These are phyloP conservation scores for Phlyctochytrium arcticum DNA, from an alignment of 192 early-diverging fungal species.

Conservation along the genomic window DNA sequence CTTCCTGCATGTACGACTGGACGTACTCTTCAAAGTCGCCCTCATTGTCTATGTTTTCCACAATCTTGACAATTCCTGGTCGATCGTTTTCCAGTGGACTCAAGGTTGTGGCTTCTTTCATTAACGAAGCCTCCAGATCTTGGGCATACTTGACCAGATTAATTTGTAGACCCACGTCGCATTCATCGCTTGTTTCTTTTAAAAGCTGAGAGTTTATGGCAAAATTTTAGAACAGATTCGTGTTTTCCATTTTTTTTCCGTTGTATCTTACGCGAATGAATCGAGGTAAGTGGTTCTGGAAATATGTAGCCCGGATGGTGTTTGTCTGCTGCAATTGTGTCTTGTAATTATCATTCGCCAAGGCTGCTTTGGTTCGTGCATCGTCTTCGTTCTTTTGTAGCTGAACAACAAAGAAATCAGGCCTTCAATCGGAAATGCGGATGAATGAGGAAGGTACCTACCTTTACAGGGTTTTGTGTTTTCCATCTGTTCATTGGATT, in stretches of 20 bases:
- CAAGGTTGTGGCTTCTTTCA: conserved; percentile 66
- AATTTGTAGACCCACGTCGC: conserved; percentile 75
- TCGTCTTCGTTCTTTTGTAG: conserved; percentile 81
- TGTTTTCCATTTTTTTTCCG: background rate
- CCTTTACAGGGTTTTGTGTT: conserved; percentile 49
- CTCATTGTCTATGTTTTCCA: conserved; percentile 39
- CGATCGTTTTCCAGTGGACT: conserved; percentile 47
- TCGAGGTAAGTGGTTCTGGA: conserved; percentile 72
- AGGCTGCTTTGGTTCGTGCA: conserved; percentile 73
- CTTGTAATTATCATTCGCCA: conserved; percentile 81
- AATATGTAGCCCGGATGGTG: conserved; percentile 70
- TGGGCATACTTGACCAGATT: conserved; percentile 27
- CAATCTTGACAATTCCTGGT: conserved; percentile 23
- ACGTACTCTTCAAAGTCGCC: conserved; percentile 41
- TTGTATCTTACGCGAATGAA: conserved; percentile 67
- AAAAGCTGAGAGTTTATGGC: conserved; percentile 35
- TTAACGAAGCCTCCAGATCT: conserved; percentile 70
- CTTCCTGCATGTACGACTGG: background rate
- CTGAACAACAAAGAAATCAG: conserved; percentile 32
- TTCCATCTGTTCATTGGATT: conserved; percentile 50
- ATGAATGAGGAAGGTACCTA: too few relatives aligned
- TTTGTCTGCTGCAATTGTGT: conserved; percentile 74
- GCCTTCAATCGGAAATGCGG: too few relatives aligned
- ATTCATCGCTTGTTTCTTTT: conserved; percentile 82
- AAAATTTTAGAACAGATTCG: background rate